phyloP scores from a whole-genome alignment of 1,284 basidiomycete genomes.

The Ganoderma lucidum region DNA sequence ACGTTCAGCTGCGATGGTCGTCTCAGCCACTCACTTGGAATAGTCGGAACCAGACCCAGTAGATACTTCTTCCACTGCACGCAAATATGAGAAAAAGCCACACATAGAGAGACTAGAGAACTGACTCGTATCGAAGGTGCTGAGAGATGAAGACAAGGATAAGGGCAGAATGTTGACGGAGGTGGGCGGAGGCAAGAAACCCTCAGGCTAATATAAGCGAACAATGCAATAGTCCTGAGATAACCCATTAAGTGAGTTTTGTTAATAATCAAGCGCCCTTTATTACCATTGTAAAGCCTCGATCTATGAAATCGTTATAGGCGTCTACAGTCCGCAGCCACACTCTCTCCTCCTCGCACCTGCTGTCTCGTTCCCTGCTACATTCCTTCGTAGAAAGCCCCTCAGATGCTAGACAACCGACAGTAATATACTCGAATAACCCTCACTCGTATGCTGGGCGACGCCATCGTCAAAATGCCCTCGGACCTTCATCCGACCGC shows the following conservation, averaged over 20 bases:
- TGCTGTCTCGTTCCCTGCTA: not conserved
- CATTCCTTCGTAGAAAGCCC: not conserved
- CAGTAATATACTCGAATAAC: not conserved
- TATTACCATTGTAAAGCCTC: no score
- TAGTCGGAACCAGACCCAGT: slow-evolving; percentile 91
- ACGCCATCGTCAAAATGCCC: slow-evolving; percentile 41
- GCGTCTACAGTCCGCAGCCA: not conserved
- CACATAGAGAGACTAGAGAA: not conserved
- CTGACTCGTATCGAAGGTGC: slow-evolving; percentile 5
- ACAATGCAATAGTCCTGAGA: not conserved
- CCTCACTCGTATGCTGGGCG: slow-evolving; percentile 34
- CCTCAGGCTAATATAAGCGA: not conserved
- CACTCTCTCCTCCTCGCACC: not conserved
- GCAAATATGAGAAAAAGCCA: not conserved
- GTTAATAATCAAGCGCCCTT: no score
- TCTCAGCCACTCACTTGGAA: slow-evolving; percentile 68
- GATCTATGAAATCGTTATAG: no score
- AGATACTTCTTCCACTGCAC: slow-evolving; percentile 82
- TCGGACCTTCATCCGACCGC: slow-evolving; percentile 38
- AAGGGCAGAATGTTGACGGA: not conserved
- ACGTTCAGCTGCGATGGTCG: slow-evolving; percentile 21
- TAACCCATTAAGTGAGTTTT: no score
- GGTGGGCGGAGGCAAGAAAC: not conserved
- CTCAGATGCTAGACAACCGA: not conserved
- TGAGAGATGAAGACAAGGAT: slow-evolving; percentile 1